Percentiles rank a stretch among this genome's conserved stretches.
Conservation (phyloP, 257 asterid species). For the Anisodus acutangulus region DNA sequence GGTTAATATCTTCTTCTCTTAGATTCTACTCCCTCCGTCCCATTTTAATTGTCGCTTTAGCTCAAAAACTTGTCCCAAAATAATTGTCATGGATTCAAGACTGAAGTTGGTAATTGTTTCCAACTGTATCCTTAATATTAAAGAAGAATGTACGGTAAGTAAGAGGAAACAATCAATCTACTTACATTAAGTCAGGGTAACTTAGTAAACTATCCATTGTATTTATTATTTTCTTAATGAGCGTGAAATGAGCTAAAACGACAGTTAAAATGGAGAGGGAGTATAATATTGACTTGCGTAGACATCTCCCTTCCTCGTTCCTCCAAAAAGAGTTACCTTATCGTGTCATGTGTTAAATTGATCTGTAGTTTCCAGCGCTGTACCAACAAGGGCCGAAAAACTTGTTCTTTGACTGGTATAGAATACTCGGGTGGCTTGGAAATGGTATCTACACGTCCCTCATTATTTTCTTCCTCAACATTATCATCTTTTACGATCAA, state of each 20-base stretch:
- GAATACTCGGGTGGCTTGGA: conserved; percentile 93
- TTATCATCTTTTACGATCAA: conserved; percentile 76
- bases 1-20: not conserved
- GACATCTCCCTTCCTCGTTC: not conserved
- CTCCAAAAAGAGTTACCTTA: conserved; percentile 18
- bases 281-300: not conserved
- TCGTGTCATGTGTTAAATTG: conserved; percentile 16
- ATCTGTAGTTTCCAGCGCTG: conserved; percentile 87
- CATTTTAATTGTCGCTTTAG: too few species aligned
- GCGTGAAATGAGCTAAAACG: too few species aligned
- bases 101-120: too few species aligned
- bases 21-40: not conserved
- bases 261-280: too few species aligned
- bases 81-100: too few species aligned
- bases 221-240: too few species aligned
- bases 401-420: conserved; percentile 82
- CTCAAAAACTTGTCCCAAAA: too few species aligned
- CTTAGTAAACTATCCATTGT: too few species aligned
- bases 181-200: too few species aligned
- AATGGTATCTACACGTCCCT: conserved; percentile 84
- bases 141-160: too few species aligned
- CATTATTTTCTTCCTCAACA: conserved; percentile 70
- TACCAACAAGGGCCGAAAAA: conserved; percentile 96
- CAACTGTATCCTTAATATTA: too few species aligned
- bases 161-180: too few species aligned